A percentile compares a stretch with the other conserved stretches of the same genome.
These are phyloP conservation scores for Saccharomycopsis crataegensis DNA, from an alignment of 1,139 yeast genomes.

Conservation along the genomic window DNA sequence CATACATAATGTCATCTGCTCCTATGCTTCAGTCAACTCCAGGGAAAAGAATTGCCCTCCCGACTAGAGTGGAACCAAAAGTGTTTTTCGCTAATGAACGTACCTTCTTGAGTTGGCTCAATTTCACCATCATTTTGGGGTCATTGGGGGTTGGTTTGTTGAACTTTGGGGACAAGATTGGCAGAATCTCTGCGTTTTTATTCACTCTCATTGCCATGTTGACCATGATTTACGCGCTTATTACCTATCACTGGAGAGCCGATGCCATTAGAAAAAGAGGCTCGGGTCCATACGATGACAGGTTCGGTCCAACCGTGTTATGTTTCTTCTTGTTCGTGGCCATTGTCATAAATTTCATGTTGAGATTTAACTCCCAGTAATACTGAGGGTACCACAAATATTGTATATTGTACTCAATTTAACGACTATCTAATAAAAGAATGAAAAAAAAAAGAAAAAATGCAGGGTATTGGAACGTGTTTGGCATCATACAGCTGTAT, in stretches of 20 bases:
- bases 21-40: conserved; percentile 55
- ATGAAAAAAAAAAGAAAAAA: no score
- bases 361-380: conserved; percentile 56
- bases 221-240: conserved; percentile 91
- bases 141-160: conserved; percentile 93
- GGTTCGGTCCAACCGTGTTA: conserved; percentile 98
- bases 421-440: no score
- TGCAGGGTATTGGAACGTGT: no score
- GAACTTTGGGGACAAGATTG: conserved; percentile 92
- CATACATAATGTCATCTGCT: conserved; percentile 44
- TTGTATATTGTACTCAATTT: no score
- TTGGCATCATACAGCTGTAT: no score
- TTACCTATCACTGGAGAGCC: conserved; percentile 99
- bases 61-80: conserved; percentile 97
- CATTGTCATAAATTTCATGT: conserved; percentile 81
- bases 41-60: conserved; percentile 92
- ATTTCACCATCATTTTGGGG: conserved; percentile 94
- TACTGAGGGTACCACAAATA: not conserved
- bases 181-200: conserved; percentile 87
- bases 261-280: conserved; percentile 97
- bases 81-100: conserved; percentile 98
- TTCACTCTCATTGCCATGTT: conserved; percentile 95
- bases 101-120: conserved; percentile 95
- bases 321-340: conserved; percentile 90
- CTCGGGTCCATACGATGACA: conserved; percentile 95